phyloP scores from a whole-genome alignment of 192 early-diverging fungal genomes.

The Jimgerdemannia lactiflua region DNA sequence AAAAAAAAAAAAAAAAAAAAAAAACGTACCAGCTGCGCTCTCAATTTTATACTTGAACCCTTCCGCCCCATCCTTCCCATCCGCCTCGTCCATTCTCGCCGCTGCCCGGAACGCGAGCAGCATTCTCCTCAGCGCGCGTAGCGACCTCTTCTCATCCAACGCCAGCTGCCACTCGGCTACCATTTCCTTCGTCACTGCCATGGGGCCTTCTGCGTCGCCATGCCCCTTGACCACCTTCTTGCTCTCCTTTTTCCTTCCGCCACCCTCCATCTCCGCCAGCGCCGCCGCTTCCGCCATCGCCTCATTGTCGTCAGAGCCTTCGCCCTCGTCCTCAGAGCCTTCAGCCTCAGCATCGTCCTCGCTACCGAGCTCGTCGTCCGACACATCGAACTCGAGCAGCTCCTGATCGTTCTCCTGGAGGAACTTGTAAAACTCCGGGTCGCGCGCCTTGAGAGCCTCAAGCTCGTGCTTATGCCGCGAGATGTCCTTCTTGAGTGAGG shows the following conservation, averaged over 20 bases:
- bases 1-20: constrained; percentile 58
- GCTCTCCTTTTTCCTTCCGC: constrained; percentile 9
- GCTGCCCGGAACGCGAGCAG: constrained; percentile 85
- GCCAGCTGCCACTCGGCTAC: constrained; percentile 68
- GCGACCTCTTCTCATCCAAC: constrained; percentile 58
- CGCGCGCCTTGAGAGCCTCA: constrained; percentile 78
- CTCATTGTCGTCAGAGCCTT: constrained; percentile 7
- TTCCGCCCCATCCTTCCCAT: constrained; percentile 34
- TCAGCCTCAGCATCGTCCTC: constrained; percentile 22
- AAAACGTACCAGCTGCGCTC: constrained; percentile 33
- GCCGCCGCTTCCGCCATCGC: constrained; percentile 2
- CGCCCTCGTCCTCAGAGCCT: constrained; percentile 16
- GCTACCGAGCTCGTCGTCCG: constrained; percentile 28
- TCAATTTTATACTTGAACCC: constrained; percentile 68
- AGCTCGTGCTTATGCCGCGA: constrained; percentile 76
- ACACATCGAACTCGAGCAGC: constrained; percentile 76
- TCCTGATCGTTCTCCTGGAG: constrained; percentile 83
- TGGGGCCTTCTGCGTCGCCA: not conserved
- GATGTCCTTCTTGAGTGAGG: constrained; percentile 37
- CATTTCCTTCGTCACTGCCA: constrained; percentile 70
- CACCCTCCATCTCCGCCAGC: not conserved
- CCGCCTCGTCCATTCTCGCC: constrained; percentile 70
- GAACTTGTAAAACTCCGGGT: constrained; percentile 93
- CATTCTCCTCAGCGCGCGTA: constrained; percentile 67
- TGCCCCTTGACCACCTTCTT: constrained; percentile 30